phyloP scores from a whole-genome alignment of 2,329 filamentous ascomycete species.

The Microsporum audouinii region DNA sequence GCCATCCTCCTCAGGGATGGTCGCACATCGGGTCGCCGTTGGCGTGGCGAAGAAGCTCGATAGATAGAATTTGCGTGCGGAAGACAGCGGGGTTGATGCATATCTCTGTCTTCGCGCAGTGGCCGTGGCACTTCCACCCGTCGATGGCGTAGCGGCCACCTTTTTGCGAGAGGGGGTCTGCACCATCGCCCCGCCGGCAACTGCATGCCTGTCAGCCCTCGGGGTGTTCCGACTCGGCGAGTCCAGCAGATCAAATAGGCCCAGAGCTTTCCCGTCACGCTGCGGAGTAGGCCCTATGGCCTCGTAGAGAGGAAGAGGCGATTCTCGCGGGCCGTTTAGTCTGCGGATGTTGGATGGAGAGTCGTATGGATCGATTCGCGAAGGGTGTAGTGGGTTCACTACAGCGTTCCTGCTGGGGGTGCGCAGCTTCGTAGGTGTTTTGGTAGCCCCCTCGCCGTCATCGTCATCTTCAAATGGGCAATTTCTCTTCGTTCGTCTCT shows the following conservation, averaged over 20 bases:
- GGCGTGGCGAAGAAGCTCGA: slow-evolving; percentile 37
- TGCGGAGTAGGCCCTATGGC: slow-evolving; percentile 40
- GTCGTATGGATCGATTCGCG: slow-evolving; percentile 35
- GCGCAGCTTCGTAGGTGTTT: slow-evolving; percentile 13
- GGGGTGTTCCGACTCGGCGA: slow-evolving; percentile 27
- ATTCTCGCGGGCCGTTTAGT: slow-evolving; percentile 26
- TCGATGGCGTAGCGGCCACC: slow-evolving; percentile 3
- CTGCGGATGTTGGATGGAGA: slow-evolving; percentile 30
- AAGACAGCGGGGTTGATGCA: slow-evolving; percentile 31
- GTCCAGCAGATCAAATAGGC: slow-evolving; percentile 39
- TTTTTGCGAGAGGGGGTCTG: slow-evolving; percentile 29
- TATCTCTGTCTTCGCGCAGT: slow-evolving; percentile 4
- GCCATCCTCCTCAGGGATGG: slow-evolving; percentile 26
- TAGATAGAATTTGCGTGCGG: slow-evolving; percentile 35
- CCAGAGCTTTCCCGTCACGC: slow-evolving; percentile 38
- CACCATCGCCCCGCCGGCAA: slow-evolving; percentile 18
- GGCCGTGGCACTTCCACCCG: not conserved
- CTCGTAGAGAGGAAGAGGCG: slow-evolving; percentile 25
- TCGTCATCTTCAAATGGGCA: slow-evolving; percentile 1
- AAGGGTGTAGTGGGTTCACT: slow-evolving; percentile 23
- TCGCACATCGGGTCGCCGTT: slow-evolving; percentile 33
- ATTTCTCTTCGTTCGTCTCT: slow-evolving; percentile 15
- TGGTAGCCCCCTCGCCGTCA: slow-evolving; percentile 18
- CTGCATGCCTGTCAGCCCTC: not conserved
- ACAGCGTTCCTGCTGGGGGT: slow-evolving; percentile 22